phyloP scores from a whole-genome alignment of 2,329 filamentous ascomycete species.

The Tolypocladium tundrense region DNA sequence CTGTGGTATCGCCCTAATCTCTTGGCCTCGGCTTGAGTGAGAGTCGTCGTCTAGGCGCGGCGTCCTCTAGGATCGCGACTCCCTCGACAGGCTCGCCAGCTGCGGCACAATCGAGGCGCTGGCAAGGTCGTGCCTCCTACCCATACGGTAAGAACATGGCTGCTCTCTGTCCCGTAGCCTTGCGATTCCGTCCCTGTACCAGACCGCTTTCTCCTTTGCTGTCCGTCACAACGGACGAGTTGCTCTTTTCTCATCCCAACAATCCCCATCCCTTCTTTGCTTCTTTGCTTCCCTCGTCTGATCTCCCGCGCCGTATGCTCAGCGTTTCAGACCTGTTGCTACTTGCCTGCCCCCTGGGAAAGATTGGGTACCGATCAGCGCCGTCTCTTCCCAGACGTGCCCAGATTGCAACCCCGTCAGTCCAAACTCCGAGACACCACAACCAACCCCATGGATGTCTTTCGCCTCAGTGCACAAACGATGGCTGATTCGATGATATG shows the following conservation, averaged over 20 bases:
- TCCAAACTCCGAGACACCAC: neutral
- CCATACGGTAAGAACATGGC: neutral
- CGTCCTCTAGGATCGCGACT: neutral
- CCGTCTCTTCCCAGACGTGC: neutral
- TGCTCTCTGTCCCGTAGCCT: neutral
- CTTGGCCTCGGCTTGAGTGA: neutral
- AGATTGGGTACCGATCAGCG: constrained; percentile 1
- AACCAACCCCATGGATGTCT: too few species aligned
- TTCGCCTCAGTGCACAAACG: neutral
- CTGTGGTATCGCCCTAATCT: neutral
- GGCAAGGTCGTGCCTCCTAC: neutral
- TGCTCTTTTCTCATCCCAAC: constrained; percentile 12
- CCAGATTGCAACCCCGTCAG: neutral
- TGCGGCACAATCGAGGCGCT: neutral
- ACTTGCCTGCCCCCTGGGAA: constrained; percentile 13
- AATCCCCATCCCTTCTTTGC: constrained; percentile 7
- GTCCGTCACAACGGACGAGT: constrained; percentile 8
- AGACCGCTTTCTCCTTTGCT: constrained; percentile 2
- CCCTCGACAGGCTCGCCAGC: neutral
- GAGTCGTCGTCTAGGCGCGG: neutral
- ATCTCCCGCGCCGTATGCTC: constrained; percentile 3
- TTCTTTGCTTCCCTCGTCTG: constrained; percentile 11
- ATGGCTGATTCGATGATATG: constrained; percentile 3
- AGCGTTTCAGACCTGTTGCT: constrained; percentile 11
- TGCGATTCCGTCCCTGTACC: neutral